Base-by-base conservation (phyloP, 2,329 filamentous ascomycete species). In the Colletotrichum somersetense region DNA sequence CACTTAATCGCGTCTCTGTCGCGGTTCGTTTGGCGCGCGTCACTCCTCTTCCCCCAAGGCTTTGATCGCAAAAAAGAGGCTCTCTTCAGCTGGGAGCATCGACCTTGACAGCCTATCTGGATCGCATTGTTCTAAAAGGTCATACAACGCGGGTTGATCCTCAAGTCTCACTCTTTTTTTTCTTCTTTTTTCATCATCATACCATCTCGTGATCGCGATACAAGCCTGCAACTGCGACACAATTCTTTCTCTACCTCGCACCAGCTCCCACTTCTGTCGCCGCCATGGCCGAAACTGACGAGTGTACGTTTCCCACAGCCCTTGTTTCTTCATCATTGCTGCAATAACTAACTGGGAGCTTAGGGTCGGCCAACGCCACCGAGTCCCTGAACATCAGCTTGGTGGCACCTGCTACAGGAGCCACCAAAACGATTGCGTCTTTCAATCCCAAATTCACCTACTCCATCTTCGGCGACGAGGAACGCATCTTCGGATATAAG, bases 391-490 rank as follows among this genome's bases (percentile, higher is more conserved):
- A 83, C 65, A 86, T 94, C 77, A 89, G 88, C 64, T 85, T 93
- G 46, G 83, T 89, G 23, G 83, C 84, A 52, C 85, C 88, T 14
- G 81, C 84, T 7, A 80, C 84, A 23, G 81, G 82, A 10, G 85
- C 85, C 74, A 78, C 88, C 62, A 89, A 88, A 76, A 88, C 87
- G 42, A 83, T 92, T 76, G 87, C 89, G 35, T 88, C 89, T 38
- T 98, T 99, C 81, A 88, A 93, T 73, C 97, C 96, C 0, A 89
- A 89, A 78, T 97, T 95, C 80, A 98, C 96, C 23, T 97, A 98
- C 81, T 86, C 94, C 1, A 92, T 99, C 74, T 98, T 98, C 76
- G 94, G 94, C 77, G 92, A 98, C n/a, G 92, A 96, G 11, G 95
- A 99, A 81, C 89, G 88, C 40, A 96, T 98, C 75, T 95, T 97